Evolutionary conservation across 2,329 filamentous ascomycete species (phyloP), one percentile per base, ranked within the genome.

Genomic region (Penicillium hesseltinei): DNA sequence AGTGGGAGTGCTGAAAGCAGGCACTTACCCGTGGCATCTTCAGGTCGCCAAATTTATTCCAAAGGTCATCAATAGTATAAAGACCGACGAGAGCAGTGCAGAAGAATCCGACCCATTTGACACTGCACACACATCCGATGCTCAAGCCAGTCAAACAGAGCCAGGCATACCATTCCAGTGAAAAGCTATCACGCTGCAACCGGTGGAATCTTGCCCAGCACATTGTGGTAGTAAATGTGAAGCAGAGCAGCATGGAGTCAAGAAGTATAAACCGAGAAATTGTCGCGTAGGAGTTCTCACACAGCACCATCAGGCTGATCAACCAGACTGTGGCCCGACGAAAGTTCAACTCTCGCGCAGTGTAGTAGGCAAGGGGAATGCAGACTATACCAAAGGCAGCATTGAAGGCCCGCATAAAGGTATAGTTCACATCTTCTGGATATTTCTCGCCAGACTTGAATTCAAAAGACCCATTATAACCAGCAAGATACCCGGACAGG

Each of bases 381-480:
- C 91, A 97, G 59, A 94, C 81, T 60, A 92, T 93, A 59, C 94
- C 94, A 74, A 97, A 99, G 62, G 91, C 86, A 63, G 93, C 89
- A 75, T 97, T 99, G 84, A 99, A 99, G 60, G 93, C 84, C 68
- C 94, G 91, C 95, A 99, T 99, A 73, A 96, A 96, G 68, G 92
- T 95, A 77, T 96, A 99, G 81, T 99, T 89, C 72, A 99, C 83
- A 70, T 97, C 91, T 66, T 88, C 86, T 11, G 94, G 94, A 74
- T 99, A 99, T 54, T 85, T 92, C 72, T 97, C 94, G 73, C 94
- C 94, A 53, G 93, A 97, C 78, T 99, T 99, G 84, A 99, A 99
- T 73, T 99, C 94, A 78, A 99, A 99, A 4, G 93, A 95, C 57
- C 94, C 94, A 80, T 99, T 99, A 82, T 99, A 99, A 65, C 93